These are phyloP conservation scores for Lyophyllum shimeji DNA, from an alignment of 768 basidiomycete species.

Conservation along the genomic window DNA sequence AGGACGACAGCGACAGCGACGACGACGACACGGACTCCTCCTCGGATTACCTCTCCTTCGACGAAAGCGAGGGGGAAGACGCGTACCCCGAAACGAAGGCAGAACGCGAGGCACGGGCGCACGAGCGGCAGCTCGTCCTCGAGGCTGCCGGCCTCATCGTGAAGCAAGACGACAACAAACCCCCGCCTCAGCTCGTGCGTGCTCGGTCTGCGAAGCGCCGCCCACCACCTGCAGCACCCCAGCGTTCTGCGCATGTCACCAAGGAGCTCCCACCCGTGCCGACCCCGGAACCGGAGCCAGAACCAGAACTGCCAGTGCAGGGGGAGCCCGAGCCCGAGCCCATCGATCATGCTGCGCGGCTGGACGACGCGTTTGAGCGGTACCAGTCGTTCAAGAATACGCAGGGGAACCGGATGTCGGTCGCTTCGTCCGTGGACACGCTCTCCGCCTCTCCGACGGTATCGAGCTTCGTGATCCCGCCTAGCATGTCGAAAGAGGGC, in stretches of 20 bases:
- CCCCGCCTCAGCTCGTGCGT: slow-evolving; percentile 42
- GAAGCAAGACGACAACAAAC: slow-evolving; percentile 50
- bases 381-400: slow-evolving; percentile 81
- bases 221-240: slow-evolving; percentile 54
- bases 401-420: slow-evolving; percentile 53
- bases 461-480: slow-evolving; percentile 23
- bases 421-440: slow-evolving; percentile 60
- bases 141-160: slow-evolving; percentile 87
- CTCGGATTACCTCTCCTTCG: slow-evolving; percentile 37
- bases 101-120: slow-evolving; percentile 60
- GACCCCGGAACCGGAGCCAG: slow-evolving; percentile 32
- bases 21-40: slow-evolving; percentile 27
- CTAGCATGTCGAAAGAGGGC: slow-evolving; percentile 21
- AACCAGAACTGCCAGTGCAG: no score
- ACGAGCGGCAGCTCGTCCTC: slow-evolving; percentile 80
- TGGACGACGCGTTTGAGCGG: slow-evolving; percentile 87
- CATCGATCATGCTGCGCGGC: slow-evolving; percentile 39
- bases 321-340: slow-evolving; percentile 15
- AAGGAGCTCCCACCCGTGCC: slow-evolving; percentile 61
- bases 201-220: slow-evolving; percentile 29
- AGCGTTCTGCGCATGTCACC: slow-evolving; percentile 24
- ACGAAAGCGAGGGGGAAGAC: slow-evolving; percentile 34
- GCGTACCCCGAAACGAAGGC: slow-evolving; percentile 42
- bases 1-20: slow-evolving; percentile 22
- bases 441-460: slow-evolving; percentile 42